Evolutionary conservation across 2,329 filamentous ascomycete species (phyloP).

Genomic region (Annulohypoxylon truncatum): DNA sequence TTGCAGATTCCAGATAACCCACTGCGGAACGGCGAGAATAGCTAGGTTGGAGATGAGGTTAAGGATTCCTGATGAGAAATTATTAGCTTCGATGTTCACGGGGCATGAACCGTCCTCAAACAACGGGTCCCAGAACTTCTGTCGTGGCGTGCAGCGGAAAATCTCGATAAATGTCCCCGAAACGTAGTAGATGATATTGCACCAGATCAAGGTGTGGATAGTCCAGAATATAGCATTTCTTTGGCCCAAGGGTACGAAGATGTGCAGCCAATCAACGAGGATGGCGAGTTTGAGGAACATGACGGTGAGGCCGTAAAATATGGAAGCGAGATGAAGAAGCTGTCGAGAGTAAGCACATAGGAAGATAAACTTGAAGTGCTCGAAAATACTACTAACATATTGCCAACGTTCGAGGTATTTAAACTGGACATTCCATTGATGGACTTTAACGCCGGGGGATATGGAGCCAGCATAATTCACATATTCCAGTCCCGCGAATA

Average conservation of each 20-base stretch:
- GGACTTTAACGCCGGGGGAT: slow-evolving; percentile 8
- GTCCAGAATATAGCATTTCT: slow-evolving; percentile 25
- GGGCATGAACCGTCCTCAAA: not conserved
- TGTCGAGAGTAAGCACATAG: too few species aligned
- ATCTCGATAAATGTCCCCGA: not conserved
- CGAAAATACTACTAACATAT: slow-evolving; percentile 6
- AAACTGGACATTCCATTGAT: slow-evolving; percentile 26
- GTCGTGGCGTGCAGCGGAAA: slow-evolving; percentile 1
- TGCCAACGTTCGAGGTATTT: too few species aligned
- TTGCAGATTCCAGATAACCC: slow-evolving; percentile 54
- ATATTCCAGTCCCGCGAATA: not conserved
- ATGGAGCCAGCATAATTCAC: not conserved
- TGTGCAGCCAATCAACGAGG: slow-evolving; percentile 20
- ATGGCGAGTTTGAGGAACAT: slow-evolving; percentile 26
- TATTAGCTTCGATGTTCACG: slow-evolving; percentile 55
- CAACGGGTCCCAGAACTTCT: slow-evolving; percentile 7
- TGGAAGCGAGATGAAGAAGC: too few species aligned
- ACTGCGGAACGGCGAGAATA: slow-evolving; percentile 56
- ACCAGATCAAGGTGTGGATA: not conserved
- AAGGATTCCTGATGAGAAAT: slow-evolving; percentile 54
- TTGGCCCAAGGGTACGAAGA: slow-evolving; percentile 16
- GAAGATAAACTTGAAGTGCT: not conserved
- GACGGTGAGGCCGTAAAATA: too few species aligned
- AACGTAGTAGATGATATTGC: not conserved
- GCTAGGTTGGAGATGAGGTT: slow-evolving; percentile 57